A percentile compares a stretch with the other conserved stretches of the same genome.
Evolutionary conservation across 495 filamentous ascomycete species (phyloP).

Genomic region (Rhizodiscina lignyota): DNA sequence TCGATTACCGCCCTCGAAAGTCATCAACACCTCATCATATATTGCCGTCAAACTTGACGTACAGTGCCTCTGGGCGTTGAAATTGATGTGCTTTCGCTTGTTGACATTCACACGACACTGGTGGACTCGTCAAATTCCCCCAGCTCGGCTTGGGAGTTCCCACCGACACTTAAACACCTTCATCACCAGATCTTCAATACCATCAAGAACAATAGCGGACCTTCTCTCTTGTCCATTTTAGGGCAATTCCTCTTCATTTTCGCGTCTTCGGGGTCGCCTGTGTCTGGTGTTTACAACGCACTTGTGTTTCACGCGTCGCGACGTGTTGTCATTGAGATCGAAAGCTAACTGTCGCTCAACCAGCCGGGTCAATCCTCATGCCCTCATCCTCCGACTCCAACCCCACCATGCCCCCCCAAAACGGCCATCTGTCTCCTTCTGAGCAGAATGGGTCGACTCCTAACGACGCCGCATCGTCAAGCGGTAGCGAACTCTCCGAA

Average conservation of each 20-base stretch:
- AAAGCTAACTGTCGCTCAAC: constrained; percentile 16
- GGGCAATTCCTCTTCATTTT: constrained; percentile 11
- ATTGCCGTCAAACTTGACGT: constrained; percentile 3
- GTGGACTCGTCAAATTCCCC: no score
- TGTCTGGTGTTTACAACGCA: constrained; percentile 10
- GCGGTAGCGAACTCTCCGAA: constrained; percentile 28
- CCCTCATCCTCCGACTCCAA: constrained; percentile 18
- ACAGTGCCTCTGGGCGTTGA: no score
- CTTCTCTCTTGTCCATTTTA: constrained; percentile 2
- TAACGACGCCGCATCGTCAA: constrained; percentile 28
- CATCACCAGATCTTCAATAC: constrained; percentile 10
- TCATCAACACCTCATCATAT: constrained; percentile 13
- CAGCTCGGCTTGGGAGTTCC: no score
- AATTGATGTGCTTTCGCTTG: no score
- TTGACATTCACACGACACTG: no score
- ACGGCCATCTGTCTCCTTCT: constrained; percentile 31
- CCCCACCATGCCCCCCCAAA: constrained; percentile 25
- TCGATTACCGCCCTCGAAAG: no score
- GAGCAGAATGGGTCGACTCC: constrained; percentile 22
- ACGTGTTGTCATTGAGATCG: constrained; percentile 12
- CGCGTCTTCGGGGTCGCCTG: constrained; percentile 17
- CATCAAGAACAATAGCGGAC: constrained; percentile 9
- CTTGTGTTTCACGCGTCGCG: constrained; percentile 8
- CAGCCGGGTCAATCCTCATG: constrained; percentile 22
- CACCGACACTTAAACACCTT: no score